Percentiles rank a stretch among this genome's conserved stretches.
These are phyloP conservation scores for Phylloporus arenicola DNA, from an alignment of 768 basidiomycete genomes.

Conservation along the genomic window DNA sequence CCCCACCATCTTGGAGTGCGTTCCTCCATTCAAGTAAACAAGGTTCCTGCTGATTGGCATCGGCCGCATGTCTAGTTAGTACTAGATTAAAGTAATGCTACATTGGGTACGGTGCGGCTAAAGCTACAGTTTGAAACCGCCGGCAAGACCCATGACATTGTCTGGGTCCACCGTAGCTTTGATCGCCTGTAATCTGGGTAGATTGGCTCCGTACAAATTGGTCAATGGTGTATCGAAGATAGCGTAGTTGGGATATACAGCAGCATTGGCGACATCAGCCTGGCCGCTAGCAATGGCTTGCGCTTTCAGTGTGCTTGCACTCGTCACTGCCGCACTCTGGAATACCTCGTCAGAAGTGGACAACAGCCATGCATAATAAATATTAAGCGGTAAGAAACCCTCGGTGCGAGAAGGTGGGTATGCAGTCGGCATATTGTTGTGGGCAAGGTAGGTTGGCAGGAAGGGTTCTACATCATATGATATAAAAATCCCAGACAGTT, in stretches of 20 bases:
- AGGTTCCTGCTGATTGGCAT: too few species aligned
- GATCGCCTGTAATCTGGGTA: conserved; percentile 22
- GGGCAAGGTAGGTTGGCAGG: conserved; percentile 35
- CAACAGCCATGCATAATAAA: conserved; percentile 27
- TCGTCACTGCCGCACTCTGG: conserved; percentile 33
- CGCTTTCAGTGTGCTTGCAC: conserved; percentile 32
- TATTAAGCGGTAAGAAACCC: conserved; percentile 38
- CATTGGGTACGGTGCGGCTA: too few species aligned
- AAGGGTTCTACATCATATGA: conserved; percentile 43
- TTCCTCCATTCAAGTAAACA: too few species aligned
- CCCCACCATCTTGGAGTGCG: too few species aligned
- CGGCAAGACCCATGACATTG: conserved; percentile 49
- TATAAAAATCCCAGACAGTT: not conserved
- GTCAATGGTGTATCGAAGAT: conserved; percentile 43
- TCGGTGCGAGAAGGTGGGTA: conserved; percentile 38
- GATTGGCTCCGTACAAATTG: conserved; percentile 43
- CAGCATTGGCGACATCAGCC: conserved; percentile 27
- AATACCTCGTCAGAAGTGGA: conserved; percentile 12
- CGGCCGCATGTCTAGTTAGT: too few species aligned
- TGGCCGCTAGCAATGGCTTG: conserved; percentile 41
- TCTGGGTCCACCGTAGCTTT: not conserved
- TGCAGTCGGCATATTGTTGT: conserved; percentile 34
- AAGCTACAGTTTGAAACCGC: conserved; percentile 41
- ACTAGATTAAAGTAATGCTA: too few species aligned
- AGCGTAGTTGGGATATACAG: conserved; percentile 54